These are phyloP conservation scores for Tubosaeta sp. DNA, from an alignment of 768 basidiomycete species.

Conservation along the genomic window DNA sequence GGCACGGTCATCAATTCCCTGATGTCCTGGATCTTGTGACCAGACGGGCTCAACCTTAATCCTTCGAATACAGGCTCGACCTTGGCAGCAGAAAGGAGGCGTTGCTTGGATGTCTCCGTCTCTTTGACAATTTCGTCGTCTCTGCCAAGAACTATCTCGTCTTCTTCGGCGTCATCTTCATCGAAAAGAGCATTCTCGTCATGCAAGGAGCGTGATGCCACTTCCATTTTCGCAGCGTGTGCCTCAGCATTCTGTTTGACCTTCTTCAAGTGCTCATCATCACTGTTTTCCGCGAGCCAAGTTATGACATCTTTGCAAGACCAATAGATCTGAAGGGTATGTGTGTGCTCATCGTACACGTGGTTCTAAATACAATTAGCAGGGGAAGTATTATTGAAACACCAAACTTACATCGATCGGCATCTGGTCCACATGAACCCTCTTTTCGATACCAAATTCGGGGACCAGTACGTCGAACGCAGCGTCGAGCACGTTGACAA, in stretches of 20 bases:
- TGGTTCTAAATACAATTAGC: slow-evolving; percentile 62
- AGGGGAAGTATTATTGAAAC: not conserved
- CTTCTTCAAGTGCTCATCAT: slow-evolving; percentile 93
- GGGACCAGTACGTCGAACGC: slow-evolving; percentile 96
- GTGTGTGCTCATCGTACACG: slow-evolving; percentile 92
- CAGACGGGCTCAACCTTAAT: slow-evolving; percentile 60
- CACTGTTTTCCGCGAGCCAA: slow-evolving; percentile 93
- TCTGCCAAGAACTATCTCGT: slow-evolving; percentile 76
- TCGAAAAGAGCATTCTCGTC: slow-evolving; percentile 89
- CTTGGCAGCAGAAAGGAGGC: slow-evolving; percentile 71
- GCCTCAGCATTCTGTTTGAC: slow-evolving; percentile 91
- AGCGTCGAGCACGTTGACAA: slow-evolving; percentile 93
- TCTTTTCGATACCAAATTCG: slow-evolving; percentile 98
- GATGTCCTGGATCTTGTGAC: slow-evolving; percentile 96
- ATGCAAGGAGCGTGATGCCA: slow-evolving; percentile 76
- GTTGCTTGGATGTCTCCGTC: slow-evolving; percentile 71
- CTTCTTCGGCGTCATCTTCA: slow-evolving; percentile 76
- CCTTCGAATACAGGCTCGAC: slow-evolving; percentile 80
- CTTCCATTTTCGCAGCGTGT: slow-evolving; percentile 89
- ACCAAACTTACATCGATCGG: slow-evolving; percentile 77
- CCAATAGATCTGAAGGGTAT: slow-evolving; percentile 95
- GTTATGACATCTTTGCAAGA: slow-evolving; percentile 89
- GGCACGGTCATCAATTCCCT: slow-evolving; percentile 91
- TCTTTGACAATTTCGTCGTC: slow-evolving; percentile 37
- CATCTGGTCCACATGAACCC: slow-evolving; percentile 99